Evolutionary conservation across 1,284 basidiomycete genomes (phyloP), one percentile per base, ranked within the genome.

Genomic region (Thecaphora thlaspeos): DNA sequence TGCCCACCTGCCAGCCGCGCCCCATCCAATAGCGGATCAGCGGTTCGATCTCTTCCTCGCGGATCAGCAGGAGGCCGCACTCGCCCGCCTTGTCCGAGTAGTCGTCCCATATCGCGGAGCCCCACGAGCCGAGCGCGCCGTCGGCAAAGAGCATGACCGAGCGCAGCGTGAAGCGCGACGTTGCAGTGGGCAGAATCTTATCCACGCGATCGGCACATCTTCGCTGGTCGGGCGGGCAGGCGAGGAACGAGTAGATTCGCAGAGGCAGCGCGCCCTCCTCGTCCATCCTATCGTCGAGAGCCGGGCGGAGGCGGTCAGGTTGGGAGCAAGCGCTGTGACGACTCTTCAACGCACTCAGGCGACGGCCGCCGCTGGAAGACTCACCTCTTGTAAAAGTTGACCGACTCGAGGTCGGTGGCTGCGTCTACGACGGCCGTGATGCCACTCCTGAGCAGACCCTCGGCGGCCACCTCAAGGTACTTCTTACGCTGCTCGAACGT

Each of bases 121-220:
- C 92, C 83, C 89, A 90, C 1, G 88, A 90, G 0, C 92, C 91
- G 2, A 96, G 83, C 1, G 93, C 91, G 18, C 88, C 88, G 66
- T 91, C 89, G 0, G 85, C 83, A 71, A 90, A 88, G 2, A 95
- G 82, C 78, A 95, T 96, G 68, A 94, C 83, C 42, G 73, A 66
- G 2, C 72, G 62, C 37, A 58, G 23, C 7, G 57, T 55, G n/a
- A 65, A 60, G 14, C 18, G 39, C 24, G 18, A 23, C 22, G 26
- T 2, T 14, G 14, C 15, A 15, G 28, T 21, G 15, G 26, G 45
- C 18, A 18, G 34, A 17, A 59, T n/a, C 40, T 59, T 52, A 30
- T 49, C 46, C 34, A 53, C 32, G 9, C 42, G 47, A 28, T 56
- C 32, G 18, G 58, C 61, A 36, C 63, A 69, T 10, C 51, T 39